Base-by-base conservation (phyloP, 1,139 yeast genomes). In the Geotrichum cucujoidarum region DNA sequence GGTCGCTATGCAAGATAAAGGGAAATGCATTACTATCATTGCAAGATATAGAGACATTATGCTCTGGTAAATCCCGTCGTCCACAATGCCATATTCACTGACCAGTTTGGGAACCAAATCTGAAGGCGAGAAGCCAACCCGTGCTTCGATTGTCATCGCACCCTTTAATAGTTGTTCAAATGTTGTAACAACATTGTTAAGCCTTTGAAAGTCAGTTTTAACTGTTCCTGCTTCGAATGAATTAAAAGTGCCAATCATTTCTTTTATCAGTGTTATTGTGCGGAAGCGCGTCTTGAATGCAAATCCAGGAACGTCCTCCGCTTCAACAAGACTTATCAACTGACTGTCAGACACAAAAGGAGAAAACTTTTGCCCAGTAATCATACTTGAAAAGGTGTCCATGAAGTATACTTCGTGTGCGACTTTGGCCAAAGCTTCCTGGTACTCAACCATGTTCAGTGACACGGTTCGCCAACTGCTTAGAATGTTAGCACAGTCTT, bases 61-160 rank as follows among this genome's bases (percentile, higher is more conserved):
- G 10, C 50, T 40, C 29, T 50, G 53, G 13, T 50, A 50, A 20
- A 50, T 44, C 7, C 53, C 53, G 27, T 50, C 50, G 21, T 50
- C 42, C 4, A 50, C 37, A 17, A n/a, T 17, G 2, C 46, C 53
- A 16, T 24, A 30, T 20, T 40, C 46, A 31, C 45, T 46, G n/a
- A 49, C 40, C 17, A 49, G 17, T 6, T 40, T 41, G 2, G 52
- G 52, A 21, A 46, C 35, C 7, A 16, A 33, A 17, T 7, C 13
- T 3, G 8, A 4, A 13, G 36, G 13, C 7, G 17, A 10, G 36
- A 33, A 17, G 20, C 22, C 16, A 30, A 16, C 22, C 17, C 4
- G 25, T 11, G 4, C 32, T 33, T 17, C 34, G 34, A n/a, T 20
- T 22, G 8, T 27, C 32, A 11, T n/a, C 7, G 6, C 36, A 4